Conservation (phyloP, 352 stramenopile genomes). For the Peronospora tabacina region DNA sequence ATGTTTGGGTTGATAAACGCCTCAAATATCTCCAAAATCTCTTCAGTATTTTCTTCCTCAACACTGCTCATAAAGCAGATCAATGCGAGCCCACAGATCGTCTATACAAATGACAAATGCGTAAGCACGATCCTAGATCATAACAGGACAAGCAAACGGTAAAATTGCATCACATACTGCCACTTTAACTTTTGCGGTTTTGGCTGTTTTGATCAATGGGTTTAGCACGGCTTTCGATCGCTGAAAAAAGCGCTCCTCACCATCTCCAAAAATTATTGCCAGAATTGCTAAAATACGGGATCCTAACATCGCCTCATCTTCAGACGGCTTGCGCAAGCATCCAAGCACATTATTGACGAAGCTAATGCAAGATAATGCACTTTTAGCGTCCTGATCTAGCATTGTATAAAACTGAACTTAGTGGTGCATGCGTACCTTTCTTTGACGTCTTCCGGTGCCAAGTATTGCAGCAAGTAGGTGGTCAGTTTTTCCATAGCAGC, state of each 20-base stretch:
- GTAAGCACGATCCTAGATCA: neutral
- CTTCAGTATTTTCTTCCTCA: conserved; percentile 67
- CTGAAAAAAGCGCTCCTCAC: conserved; percentile 76
- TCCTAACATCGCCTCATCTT: conserved; percentile 56
- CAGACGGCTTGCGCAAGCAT: conserved; percentile 61
- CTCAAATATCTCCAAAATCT: conserved; percentile 55
- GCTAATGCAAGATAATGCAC: conserved; percentile 18
- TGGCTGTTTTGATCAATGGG: conserved; percentile 58
- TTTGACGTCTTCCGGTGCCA: conserved; percentile 54
- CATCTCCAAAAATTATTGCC: conserved; percentile 60
- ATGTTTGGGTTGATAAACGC: conserved; percentile 68
- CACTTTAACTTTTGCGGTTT: conserved; percentile 54
- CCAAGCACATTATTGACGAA: conserved; percentile 64
- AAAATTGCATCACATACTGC: conserved; percentile 32
- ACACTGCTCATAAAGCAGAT: conserved; percentile 72
- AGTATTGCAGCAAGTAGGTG: conserved; percentile 53
- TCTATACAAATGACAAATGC: conserved; percentile 24
- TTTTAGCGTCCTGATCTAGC: neutral
- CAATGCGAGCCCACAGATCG: conserved; percentile 59
- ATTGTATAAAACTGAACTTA: neutral
- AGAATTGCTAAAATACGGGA: conserved; percentile 67
- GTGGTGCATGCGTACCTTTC: conserved; percentile 42
- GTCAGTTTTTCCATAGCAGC: conserved; percentile 63
- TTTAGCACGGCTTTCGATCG: conserved; percentile 60
- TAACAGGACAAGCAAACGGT: neutral